Evolutionary conservation across 129 eudicot species (phyloP), one percentile per base, ranked within the genome.

Genomic region (Arctium lappa): DNA sequence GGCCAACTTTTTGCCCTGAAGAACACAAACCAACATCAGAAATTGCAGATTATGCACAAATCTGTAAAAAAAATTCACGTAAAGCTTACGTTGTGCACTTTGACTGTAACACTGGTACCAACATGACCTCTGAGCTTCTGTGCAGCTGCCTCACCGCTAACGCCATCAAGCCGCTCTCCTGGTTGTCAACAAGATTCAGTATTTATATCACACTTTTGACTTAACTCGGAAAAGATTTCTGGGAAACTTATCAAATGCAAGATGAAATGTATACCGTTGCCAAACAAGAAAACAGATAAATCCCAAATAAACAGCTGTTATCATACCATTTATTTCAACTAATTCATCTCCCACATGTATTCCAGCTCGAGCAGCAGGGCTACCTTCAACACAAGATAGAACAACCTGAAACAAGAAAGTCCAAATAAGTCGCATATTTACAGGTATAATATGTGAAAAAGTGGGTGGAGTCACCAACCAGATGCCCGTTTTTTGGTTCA

Each of bases 341-440:
- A 95, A 80, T 81, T 95, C 97, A 78, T 95, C 99, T 82, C 99
- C 99, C 68, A 90, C 98, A 70, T 90, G 99, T 80, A 95, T 91
- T 48, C 99, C 99, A 82, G 99, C 97, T 77, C 97, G 95, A 85
- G 92, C 97, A 75, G 99, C 99, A n/a, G 99, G 99, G 80, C 99
- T 85, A 83, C 92, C 97, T 76, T 95, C 97, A 62, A 95, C 85
- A 80, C 99, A 95, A 15, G 97, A 91, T 73, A 90, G 79, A 72
- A 95, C 98, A 69, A 93, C 92, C 99, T 95, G 84, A 63, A 87
- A 78, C 80, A 72, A 44, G 27, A 72, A 38, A 62, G 37, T 34
- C 70, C 9, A 6, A 60, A 60, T 60, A 16, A 60, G 68, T 60
- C 68, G 6, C 8, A 60, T 1, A 60, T n/a, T 60, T 18, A 60